Conservation (phyloP, 2,329 filamentous ascomycete genomes). For the Malbranchea cinnamomea region DNA sequence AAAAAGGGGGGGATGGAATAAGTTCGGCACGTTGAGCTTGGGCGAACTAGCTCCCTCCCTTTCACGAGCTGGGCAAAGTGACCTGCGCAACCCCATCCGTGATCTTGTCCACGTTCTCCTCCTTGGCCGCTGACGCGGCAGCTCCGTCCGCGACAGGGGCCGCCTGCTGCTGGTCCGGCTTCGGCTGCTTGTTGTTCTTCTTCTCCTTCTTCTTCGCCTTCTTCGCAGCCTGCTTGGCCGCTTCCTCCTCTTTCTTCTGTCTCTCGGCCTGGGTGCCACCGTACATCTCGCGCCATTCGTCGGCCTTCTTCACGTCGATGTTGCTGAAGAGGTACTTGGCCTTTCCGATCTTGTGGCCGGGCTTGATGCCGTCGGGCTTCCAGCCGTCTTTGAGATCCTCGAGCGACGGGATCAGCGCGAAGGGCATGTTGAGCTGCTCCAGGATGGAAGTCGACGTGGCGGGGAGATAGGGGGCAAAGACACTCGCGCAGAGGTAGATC, state of each 20-base stretch:
- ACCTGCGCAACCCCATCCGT: constrained; percentile 29
- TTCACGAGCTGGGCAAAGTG: constrained; percentile 25
- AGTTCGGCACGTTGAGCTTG: too few relatives aligned
- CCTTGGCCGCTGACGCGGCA: constrained; percentile 13
- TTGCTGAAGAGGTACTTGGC: constrained; percentile 67
- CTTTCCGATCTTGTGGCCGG: constrained; percentile 68
- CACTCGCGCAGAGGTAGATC: constrained; percentile 62
- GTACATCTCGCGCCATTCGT: constrained; percentile 68
- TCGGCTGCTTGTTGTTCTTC: constrained; percentile 16
- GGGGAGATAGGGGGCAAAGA: constrained; percentile 76
- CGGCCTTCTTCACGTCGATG: constrained; percentile 67
- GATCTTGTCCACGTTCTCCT: constrained; percentile 25
- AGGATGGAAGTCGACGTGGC: constrained; percentile 62
- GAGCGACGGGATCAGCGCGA: constrained; percentile 44
- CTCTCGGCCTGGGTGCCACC: constrained; percentile 52
- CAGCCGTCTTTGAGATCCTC: constrained; percentile 42
- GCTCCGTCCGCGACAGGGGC: constrained; percentile 16
- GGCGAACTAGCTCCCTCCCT: too few relatives aligned
- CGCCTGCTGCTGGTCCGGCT: constrained; percentile 9
- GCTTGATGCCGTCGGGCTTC: constrained; percentile 43
- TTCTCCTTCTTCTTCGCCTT: constrained; percentile 24
- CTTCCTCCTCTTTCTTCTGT: constrained; percentile 54
- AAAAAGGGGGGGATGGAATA: too few relatives aligned
- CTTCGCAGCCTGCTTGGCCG: constrained; percentile 33
- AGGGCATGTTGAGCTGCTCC: constrained; percentile 51